A percentile compares a stretch with the other conserved stretches of the same genome.
phyloP scores from a whole-genome alignment of 2,329 filamentous ascomycete species.

The Microdochium paspali region DNA sequence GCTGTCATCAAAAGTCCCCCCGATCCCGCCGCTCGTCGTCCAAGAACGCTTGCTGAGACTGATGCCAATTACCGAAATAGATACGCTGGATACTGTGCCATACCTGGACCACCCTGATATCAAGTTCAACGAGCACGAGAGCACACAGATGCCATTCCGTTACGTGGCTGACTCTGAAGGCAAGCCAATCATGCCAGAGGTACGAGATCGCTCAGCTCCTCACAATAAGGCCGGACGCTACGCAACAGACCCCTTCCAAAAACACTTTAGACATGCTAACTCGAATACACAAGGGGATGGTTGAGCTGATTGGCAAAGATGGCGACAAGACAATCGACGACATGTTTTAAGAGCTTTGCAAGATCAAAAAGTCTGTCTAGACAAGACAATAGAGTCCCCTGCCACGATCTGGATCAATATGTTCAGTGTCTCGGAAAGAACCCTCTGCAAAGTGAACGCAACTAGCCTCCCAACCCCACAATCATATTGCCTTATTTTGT shows the following conservation, averaged over 20 bases:
- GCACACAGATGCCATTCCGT: constrained; percentile 95
- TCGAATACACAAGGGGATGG: constrained; percentile 62
- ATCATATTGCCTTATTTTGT: too few relatives aligned
- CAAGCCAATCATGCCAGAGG: constrained; percentile 83
- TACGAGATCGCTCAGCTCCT: too few relatives aligned
- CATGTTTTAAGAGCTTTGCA: constrained; percentile 47
- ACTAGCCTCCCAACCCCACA: too few relatives aligned
- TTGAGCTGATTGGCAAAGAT: constrained; percentile 86
- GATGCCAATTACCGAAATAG: too few relatives aligned
- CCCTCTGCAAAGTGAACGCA: too few relatives aligned
- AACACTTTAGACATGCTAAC: too few relatives aligned
- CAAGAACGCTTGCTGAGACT: too few relatives aligned
- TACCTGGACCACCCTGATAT: constrained; percentile 88
- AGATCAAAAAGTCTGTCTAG: not conserved
- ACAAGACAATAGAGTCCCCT: not conserved
- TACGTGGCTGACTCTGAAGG: constrained; percentile 73
- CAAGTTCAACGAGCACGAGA: constrained; percentile 83
- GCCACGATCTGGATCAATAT: too few relatives aligned
- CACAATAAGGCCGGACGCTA: too few relatives aligned
- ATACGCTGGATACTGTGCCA: constrained; percentile 65
- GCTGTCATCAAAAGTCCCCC: constrained; percentile 10
- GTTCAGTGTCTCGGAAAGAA: too few relatives aligned
- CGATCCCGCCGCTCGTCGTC: not conserved
- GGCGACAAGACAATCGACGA: constrained; percentile 87
- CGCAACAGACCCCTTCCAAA: too few relatives aligned